A percentile compares a stretch with the other conserved stretches of the same genome.
These are phyloP conservation scores for Colletotrichum falcatum DNA, from an alignment of 2,329 filamentous ascomycete species.

Conservation along the genomic window DNA sequence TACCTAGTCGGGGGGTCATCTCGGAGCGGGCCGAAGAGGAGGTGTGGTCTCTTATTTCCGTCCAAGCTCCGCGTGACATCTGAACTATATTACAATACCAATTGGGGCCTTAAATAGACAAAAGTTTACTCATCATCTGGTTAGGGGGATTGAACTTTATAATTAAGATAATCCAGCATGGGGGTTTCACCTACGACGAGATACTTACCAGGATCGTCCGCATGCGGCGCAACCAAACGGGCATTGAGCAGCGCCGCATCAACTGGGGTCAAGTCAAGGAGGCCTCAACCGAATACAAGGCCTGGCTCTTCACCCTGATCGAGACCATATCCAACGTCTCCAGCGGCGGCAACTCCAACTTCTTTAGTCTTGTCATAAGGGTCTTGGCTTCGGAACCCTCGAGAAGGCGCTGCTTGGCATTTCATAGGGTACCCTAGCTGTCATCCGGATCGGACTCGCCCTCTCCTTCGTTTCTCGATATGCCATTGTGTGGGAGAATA, in stretches of 20 bases:
- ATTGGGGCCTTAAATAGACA: background rate
- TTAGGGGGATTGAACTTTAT: background rate
- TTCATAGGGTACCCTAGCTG: slow-evolving; percentile 52
- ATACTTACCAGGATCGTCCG: slow-evolving; percentile 67
- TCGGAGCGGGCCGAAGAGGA: background rate
- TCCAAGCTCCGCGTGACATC: background rate
- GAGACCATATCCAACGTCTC: slow-evolving; percentile 65
- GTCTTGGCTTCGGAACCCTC: slow-evolving; percentile 63
- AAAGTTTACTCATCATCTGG: background rate
- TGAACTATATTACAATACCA: background rate
- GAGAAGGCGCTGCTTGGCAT: slow-evolving; percentile 54
- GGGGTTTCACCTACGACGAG: slow-evolving; percentile 58
- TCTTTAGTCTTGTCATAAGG: slow-evolving; percentile 71
- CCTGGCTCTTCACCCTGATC: slow-evolving; percentile 68
- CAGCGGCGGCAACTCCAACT: slow-evolving; percentile 72
- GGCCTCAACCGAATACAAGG: slow-evolving; percentile 68
- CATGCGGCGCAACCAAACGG: slow-evolving; percentile 68
- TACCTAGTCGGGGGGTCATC: background rate
- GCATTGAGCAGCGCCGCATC: slow-evolving; percentile 67
- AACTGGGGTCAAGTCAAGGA: slow-evolving; percentile 68
- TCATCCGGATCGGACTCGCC: slow-evolving; percentile 54
- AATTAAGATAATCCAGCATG: background rate
- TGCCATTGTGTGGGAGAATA: slow-evolving; percentile 55
- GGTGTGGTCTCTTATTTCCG: background rate
- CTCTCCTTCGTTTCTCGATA: slow-evolving; percentile 55